A percentile compares a stretch with the other conserved stretches of the same genome.
Conservation (phyloP, 2,329 filamentous ascomycete species). For the Leptographium wingfieldii region DNA sequence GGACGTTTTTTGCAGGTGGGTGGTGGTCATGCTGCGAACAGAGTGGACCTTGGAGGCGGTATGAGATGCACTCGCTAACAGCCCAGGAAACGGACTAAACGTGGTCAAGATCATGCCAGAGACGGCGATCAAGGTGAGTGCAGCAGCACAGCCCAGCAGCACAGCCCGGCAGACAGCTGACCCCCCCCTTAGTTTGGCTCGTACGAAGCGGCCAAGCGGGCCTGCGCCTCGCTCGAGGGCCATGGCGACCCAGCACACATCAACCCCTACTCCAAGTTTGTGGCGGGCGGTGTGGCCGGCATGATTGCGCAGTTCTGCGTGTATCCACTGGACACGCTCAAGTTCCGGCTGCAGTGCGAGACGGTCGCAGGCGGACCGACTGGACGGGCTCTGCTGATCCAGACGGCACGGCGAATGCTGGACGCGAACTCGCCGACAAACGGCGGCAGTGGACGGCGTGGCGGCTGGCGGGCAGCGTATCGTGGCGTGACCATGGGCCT, state of each 20-base stretch:
- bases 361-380: conserved; percentile 74
- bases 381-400: conserved; percentile 69
- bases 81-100: conserved; percentile 81
- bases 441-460: conserved; percentile 41
- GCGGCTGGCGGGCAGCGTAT: conserved; percentile 68
- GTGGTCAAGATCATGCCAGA: conserved; percentile 98
- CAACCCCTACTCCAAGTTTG: conserved; percentile 74
- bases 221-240: conserved; percentile 75
- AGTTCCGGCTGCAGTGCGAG: conserved; percentile 82
- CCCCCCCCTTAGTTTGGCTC: conserved; percentile 55
- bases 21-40: neutral
- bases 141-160: neutral
- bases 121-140: conserved; percentile 68
- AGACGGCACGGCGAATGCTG: conserved; percentile 72
- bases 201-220: conserved; percentile 88
- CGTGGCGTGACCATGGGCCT: conserved; percentile 89
- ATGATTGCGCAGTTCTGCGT: conserved; percentile 94
- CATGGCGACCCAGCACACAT: conserved; percentile 72
- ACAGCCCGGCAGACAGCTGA: neutral
- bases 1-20: conserved; percentile 82
- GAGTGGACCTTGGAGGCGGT: too few relatives aligned
- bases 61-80: neutral
- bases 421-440: neutral
- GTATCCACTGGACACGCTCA: conserved; percentile 83
- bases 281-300: conserved; percentile 80